Evolutionary conservation across 306 rosid genomes (phyloP).

Genomic region (Dalbergia oliveri): DNA sequence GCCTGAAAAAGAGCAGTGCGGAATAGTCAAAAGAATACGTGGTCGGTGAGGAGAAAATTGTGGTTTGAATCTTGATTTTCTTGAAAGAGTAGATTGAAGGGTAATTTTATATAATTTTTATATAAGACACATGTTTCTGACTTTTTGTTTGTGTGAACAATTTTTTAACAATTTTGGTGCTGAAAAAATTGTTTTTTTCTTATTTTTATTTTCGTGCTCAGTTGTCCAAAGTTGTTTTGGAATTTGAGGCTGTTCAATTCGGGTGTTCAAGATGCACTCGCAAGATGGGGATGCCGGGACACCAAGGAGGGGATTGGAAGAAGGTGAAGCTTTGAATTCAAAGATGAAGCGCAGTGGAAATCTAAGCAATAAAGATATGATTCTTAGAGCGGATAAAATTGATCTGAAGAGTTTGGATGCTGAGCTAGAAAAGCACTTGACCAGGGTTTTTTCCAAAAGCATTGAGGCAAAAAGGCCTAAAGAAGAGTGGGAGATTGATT

Average conservation of each 20-base stretch:
- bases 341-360: conserved; percentile 56
- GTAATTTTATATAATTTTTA: background rate
- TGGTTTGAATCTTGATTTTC: conserved; percentile 31
- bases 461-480: conserved; percentile 55
- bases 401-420: conserved; percentile 79
- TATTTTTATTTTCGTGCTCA: background rate
- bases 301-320: conserved; percentile 42
- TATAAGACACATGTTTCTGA: background rate
- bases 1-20: background rate
- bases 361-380: conserved; percentile 67
- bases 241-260: conserved; percentile 44
- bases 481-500: conserved; percentile 90
- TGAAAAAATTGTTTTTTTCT: background rate
- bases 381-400: conserved; percentile 77
- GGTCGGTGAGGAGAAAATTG: conserved; percentile 46
- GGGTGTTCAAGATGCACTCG: conserved; percentile 54
- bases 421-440: conserved; percentile 85
- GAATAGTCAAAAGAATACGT: conserved; percentile 21
- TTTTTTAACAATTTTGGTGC: background rate
- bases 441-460: conserved; percentile 64
- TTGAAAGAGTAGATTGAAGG: background rate
- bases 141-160: conserved; percentile 3
- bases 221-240: conserved; percentile 25
- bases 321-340: conserved; percentile 42
- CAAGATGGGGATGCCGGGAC: conserved; percentile 42